These are phyloP conservation scores for Cyclotella atomus DNA, from an alignment of 108 stramenopile genomes.

Conservation along the genomic window DNA sequence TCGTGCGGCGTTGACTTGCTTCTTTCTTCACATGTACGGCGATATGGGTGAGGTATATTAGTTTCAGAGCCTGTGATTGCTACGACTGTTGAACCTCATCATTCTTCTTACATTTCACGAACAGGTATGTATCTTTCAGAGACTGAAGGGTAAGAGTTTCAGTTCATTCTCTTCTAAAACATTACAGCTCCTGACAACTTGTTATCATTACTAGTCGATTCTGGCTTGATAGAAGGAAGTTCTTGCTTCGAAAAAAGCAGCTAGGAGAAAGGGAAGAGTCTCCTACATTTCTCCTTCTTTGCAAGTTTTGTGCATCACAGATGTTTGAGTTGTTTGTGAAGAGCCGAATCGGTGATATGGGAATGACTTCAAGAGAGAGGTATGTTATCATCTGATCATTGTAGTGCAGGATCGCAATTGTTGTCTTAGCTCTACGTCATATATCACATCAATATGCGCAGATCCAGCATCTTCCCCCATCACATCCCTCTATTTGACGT, in stretches of 20 bases:
- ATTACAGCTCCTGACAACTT: neutral
- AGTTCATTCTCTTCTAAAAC: constrained; percentile 20
- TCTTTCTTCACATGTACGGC: constrained; percentile 79
- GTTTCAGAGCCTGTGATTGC: constrained; percentile 38
- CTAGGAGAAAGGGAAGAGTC: constrained; percentile 74
- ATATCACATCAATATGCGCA: too few relatives aligned
- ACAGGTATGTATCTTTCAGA: constrained; percentile 49
- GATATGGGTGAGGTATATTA: constrained; percentile 67
- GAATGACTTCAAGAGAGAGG: constrained; percentile 35
- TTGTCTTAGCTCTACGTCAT: too few relatives aligned
- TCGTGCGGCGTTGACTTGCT: constrained; percentile 74
- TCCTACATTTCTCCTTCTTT: constrained; percentile 71
- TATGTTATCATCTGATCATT: too few relatives aligned
- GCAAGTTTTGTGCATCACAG: constrained; percentile 71
- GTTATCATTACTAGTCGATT: constrained; percentile 8
- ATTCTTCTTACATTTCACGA: constrained; percentile 5
- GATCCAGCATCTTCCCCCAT: constrained; percentile 47
- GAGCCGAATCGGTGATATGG: constrained; percentile 77
- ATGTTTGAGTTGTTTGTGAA: constrained; percentile 84
- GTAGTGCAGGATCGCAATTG: too few relatives aligned
- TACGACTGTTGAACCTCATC: neutral
- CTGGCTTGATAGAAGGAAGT: constrained; percentile 73
- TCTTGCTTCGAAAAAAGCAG: constrained; percentile 72
- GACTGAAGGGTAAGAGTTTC: constrained; percentile 6
- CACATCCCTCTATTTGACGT: constrained; percentile 77